phyloP scores from a whole-genome alignment of 306 rosid species.

The Gastrolobium villosum region DNA sequence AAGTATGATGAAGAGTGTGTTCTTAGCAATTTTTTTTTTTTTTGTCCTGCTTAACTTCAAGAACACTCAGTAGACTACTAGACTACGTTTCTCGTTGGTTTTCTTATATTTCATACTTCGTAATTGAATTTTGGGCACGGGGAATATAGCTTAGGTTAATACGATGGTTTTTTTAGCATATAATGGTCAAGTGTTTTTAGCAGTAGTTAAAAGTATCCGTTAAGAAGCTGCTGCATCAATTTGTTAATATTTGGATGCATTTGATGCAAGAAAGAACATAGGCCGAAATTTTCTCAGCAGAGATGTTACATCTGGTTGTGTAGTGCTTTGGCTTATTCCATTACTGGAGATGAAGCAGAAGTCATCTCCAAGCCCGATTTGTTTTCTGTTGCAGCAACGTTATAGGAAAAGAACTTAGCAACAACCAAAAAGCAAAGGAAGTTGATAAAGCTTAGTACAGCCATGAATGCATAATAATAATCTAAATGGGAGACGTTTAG shows the following conservation, averaged over 20 bases:
- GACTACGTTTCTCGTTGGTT: neutral
- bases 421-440: slow-evolving; percentile 64
- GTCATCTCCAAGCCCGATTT: slow-evolving; percentile 44
- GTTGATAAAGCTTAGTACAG: slow-evolving; percentile 65
- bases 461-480: slow-evolving; percentile 66
- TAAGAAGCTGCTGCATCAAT: neutral
- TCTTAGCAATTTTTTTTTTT: too few species aligned
- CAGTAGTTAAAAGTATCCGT: neutral
- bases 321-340: slow-evolving; percentile 34
- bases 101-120: neutral
- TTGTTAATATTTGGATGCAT: slow-evolving; percentile 1
- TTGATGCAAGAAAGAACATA: too few species aligned
- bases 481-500: slow-evolving; percentile 69
- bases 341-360: slow-evolving; percentile 30
- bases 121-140: neutral
- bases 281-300: neutral
- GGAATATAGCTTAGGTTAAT: neutral
- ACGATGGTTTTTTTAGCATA: neutral
- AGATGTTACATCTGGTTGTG: neutral
- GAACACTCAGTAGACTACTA: too few species aligned
- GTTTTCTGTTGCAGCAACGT: slow-evolving; percentile 50
- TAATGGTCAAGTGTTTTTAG: neutral
- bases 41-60: neutral
- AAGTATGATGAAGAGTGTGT: too few species aligned
- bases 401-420: slow-evolving; percentile 67